phyloP scores from a whole-genome alignment of 768 basidiomycete species.

The Russula earlei region DNA sequence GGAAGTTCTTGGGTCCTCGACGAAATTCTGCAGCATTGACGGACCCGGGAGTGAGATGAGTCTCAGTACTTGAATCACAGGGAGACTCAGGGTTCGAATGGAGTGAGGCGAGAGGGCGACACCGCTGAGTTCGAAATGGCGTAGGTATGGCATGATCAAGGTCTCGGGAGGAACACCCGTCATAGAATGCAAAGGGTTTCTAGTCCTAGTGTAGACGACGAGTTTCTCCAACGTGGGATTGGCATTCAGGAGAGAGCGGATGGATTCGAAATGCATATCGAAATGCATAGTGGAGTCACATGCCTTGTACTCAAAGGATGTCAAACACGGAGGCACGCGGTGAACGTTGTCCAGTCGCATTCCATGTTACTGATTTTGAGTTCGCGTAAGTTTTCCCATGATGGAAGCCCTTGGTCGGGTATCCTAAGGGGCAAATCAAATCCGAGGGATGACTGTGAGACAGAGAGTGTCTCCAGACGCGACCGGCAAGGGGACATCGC shows the following conservation, averaged over 20 bases:
- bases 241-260: slow-evolving; percentile 19
- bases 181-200: background rate
- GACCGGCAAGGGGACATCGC: too few species aligned
- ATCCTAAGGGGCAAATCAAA: background rate
- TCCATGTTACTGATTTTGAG: background rate
- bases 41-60: background rate
- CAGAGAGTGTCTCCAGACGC: slow-evolving; percentile 1
- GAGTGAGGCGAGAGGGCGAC: background rate
- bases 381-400: slow-evolving; percentile 1
- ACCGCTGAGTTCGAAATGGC: slow-evolving; percentile 11
- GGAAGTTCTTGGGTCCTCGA: slow-evolving; percentile 7
- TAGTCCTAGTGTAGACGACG: background rate
- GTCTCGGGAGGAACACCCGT: background rate
- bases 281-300: too few species aligned
- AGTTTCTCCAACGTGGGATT: slow-evolving; percentile 22
- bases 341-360: slow-evolving; percentile 2
- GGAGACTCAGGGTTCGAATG: slow-evolving; percentile 4
- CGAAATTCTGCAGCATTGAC: background rate
- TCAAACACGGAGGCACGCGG: background rate
- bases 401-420: background rate
- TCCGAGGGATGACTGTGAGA: background rate
- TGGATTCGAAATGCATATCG: slow-evolving; percentile 1
- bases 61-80: slow-evolving; percentile 10
- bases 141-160: slow-evolving; percentile 10
- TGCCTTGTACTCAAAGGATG: slow-evolving; percentile 16